These are phyloP conservation scores for Tripterygium wilfordii DNA, from an alignment of 177 flowering plant genomes.

Conservation along the genomic window DNA sequence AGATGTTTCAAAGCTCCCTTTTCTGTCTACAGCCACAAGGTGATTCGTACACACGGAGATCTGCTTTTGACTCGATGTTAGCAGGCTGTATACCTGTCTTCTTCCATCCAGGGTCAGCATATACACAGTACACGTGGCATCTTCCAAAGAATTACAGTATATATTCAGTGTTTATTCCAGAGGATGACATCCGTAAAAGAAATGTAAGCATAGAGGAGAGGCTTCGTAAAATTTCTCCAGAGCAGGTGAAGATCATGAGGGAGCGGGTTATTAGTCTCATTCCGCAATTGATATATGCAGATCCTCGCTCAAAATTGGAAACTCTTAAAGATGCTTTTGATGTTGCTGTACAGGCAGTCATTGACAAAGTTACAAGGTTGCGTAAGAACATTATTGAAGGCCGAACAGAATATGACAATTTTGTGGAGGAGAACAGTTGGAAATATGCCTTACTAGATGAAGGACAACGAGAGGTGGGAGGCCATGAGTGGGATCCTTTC, in stretches of 20 bases:
- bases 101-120: slow-evolving; percentile 95
- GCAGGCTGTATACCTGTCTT: slow-evolving; percentile 98
- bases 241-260: slow-evolving; percentile 80
- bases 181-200: slow-evolving; percentile 71
- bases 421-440: slow-evolving; percentile 90
- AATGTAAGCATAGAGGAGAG: slow-evolving; percentile 72
- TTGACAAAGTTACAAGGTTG: slow-evolving; percentile 70
- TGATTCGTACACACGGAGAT: slow-evolving; percentile 88
- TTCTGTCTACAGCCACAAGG: slow-evolving; percentile 98
- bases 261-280: slow-evolving; percentile 81
- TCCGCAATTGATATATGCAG: slow-evolving; percentile 75
- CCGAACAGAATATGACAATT: slow-evolving; percentile 50
- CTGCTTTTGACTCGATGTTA: slow-evolving; percentile 90
- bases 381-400: slow-evolving; percentile 75
- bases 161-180: slow-evolving; percentile 93
- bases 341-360: slow-evolving; percentile 76
- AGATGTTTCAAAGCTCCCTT: slow-evolving; percentile 89
- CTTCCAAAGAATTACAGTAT: slow-evolving; percentile 71
- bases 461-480: slow-evolving; percentile 69
- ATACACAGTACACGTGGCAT: slow-evolving; percentile 96
- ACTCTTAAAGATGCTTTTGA: slow-evolving; percentile 89
- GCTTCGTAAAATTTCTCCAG: slow-evolving; percentile 54
- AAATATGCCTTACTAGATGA: slow-evolving; percentile 79
- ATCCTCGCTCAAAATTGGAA: slow-evolving; percentile 82
- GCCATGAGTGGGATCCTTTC: slow-evolving; percentile 95